These are phyloP conservation scores for Fragaria vesca DNA, from an alignment of 306 rosid species.

Conservation along the genomic window DNA sequence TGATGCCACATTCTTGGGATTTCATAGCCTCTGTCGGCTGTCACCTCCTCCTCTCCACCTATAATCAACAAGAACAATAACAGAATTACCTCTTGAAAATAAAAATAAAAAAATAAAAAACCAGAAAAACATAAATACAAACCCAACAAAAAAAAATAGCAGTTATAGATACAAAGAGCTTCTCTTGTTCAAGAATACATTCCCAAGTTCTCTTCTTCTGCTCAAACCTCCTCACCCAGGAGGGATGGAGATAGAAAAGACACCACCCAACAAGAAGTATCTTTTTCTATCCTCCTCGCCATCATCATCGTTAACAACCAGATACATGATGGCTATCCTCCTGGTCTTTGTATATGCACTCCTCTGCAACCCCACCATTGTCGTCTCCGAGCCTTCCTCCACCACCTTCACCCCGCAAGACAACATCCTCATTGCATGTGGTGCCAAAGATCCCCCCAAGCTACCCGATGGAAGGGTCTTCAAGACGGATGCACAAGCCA, in stretches of 20 bases:
- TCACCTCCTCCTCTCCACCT: constrained; percentile 17
- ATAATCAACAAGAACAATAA: not conserved
- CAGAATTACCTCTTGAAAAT: not conserved
- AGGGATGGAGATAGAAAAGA: constrained; percentile 59
- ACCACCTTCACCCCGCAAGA: constrained; percentile 59
- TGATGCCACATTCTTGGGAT: constrained; percentile 20
- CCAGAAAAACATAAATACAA: not conserved
- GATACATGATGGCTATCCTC: constrained; percentile 60
- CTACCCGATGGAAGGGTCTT: constrained; percentile 72
- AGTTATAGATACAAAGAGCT: not conserved
- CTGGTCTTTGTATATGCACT: constrained; percentile 45
- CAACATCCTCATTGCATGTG: constrained; percentile 72
- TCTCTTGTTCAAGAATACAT: constrained; percentile 8
- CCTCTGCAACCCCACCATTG: constrained; percentile 9
- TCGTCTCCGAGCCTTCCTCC: constrained; percentile 7
- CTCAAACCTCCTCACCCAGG: constrained; percentile 59
- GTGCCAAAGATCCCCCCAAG: constrained; percentile 39
- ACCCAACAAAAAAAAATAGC: not conserved
- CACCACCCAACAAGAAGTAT: not conserved
- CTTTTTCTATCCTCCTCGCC: constrained; percentile 49
- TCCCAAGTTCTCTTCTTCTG: constrained; percentile 32
- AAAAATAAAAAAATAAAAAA: not conserved
- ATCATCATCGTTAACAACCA: constrained; percentile 22
- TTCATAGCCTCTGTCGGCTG: constrained; percentile 7
- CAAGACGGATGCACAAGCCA: constrained; percentile 63